A percentile compares a stretch with the other conserved stretches of the same genome.
These are phyloP conservation scores for Gracilaria caudata DNA, from an alignment of 23 red algal species.

Conservation along the genomic window DNA sequence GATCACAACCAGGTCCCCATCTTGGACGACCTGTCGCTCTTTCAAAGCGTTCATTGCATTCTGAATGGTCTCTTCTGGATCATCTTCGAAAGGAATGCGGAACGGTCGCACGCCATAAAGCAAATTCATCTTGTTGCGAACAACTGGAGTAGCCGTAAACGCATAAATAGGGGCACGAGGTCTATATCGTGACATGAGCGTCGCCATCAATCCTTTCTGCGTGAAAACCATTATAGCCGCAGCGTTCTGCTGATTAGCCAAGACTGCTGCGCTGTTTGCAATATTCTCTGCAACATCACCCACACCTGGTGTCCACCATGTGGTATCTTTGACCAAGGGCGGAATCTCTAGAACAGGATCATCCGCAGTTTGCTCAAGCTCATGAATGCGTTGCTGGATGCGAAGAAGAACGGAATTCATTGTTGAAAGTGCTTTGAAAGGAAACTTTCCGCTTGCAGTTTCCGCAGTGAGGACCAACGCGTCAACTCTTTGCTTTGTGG, in stretches of 20 bases:
- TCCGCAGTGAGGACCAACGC: constrained; percentile 96
- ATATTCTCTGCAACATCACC: constrained; percentile 84
- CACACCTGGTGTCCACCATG: constrained; percentile 74
- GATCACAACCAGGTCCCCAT: constrained; percentile 85
- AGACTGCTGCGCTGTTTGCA: constrained; percentile 67
- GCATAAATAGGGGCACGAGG: constrained; percentile 89
- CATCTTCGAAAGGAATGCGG: constrained; percentile 87
- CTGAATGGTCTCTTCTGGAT: constrained; percentile 92
- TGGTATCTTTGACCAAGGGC: constrained; percentile 44
- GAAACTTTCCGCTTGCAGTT: constrained; percentile 95
- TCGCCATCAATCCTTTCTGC: constrained; percentile 95
- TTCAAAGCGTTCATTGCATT: constrained; percentile 84
- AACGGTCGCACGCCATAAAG: constrained; percentile 95
- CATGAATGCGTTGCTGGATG: constrained; percentile 59
- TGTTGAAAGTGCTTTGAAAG: constrained; percentile 84
- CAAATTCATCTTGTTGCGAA: constrained; percentile 91
- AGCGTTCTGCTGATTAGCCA: constrained; percentile 86
- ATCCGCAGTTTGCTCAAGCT: constrained; percentile 22
- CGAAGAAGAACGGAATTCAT: constrained; percentile 93
- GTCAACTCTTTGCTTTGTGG: constrained; percentile 88
- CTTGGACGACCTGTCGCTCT: constrained; percentile 63
- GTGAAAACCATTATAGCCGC: constrained; percentile 95
- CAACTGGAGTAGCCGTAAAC: constrained; percentile 87
- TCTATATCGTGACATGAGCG: constrained; percentile 83
- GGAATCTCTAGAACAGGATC: constrained; percentile 46